Evolutionary conservation across 352 stramenopile species (phyloP), one percentile per base, ranked within the genome.

Genomic region (Phytophthora macrochlamydospora): DNA sequence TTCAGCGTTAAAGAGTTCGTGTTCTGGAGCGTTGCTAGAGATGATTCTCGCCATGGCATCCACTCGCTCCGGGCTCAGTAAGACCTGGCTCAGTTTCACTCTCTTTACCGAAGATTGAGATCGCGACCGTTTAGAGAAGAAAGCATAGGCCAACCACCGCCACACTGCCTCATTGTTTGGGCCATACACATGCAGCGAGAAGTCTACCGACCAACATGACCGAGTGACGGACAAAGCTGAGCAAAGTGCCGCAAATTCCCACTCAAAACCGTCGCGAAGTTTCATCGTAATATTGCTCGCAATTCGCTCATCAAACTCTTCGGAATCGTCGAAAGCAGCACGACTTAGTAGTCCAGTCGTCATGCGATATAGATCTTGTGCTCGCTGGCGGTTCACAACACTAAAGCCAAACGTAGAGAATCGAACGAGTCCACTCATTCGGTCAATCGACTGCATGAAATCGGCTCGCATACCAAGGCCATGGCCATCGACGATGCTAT

Each of bases 121-220:
- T 24, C 28, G 51, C 9, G 51, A 18, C 42, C 51, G n/a, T 30
- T 58, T 58, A n/a, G 18, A 58, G 37, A 58, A 58, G 35, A 58
- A 13, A 9, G 35, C 33, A 13, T 58, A 58, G 24, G 51, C 51
- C 24, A 58, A 37, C 51, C 51, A 58, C 28, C 35, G 35, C 51
- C 51, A 50, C 11, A 14, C 7, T 2, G 28, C 18, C 8, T 6
- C 3, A 46, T 46, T 46, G 11, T 46, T 46, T 24, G 8, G 14
- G 9, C 40, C 40, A 24, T 46, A 24, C 40, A 46, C 40, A 40
- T 40, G 35, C 4, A 46, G 14, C 5, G 9, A 18, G 12, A 58
- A 24, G 51, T 38, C 12, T 49, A 58, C 28, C 13, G 35, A 58
- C 8, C 31, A 9, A 32, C 51, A 58, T 11, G 51, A 35, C 8